A percentile compares a stretch with the other conserved stretches of the same genome.
Conservation (phyloP, 176 grass and related monocot species). For the Alloteropsis semialata region DNA sequence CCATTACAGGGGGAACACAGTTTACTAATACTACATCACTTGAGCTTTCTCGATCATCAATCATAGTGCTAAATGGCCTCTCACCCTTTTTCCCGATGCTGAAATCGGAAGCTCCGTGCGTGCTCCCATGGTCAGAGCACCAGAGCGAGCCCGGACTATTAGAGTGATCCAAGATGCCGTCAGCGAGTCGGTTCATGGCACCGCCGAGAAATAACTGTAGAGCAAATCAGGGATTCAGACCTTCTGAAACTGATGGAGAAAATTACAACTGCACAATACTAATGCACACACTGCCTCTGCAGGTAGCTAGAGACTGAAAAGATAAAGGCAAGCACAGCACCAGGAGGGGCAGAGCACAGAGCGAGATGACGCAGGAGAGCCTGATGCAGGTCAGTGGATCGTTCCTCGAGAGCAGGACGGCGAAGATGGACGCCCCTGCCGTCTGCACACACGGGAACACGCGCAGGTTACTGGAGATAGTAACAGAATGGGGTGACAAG, state of each 20-base stretch:
- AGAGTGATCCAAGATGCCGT: slow-evolving; percentile 40
- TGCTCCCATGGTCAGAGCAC: not conserved
- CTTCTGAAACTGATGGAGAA: not conserved
- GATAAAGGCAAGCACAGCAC: not conserved
- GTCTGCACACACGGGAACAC: slow-evolving; percentile 3
- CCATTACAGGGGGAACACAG: not conserved
- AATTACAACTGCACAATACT: not conserved
- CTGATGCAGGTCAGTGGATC: slow-evolving; percentile 50
- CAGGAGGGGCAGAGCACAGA: slow-evolving; percentile 39
- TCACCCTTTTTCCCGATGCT: slow-evolving; percentile 22
- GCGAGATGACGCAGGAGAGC: slow-evolving; percentile 43
- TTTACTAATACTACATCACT: not conserved
- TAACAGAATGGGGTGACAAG: not conserved
- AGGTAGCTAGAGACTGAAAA: not conserved
- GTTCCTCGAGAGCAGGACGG: slow-evolving; percentile 45
- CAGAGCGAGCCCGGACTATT: not conserved
- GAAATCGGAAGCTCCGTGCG: not conserved
- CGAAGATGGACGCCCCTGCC: slow-evolving; percentile 53
- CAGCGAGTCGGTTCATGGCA: slow-evolving; percentile 28
- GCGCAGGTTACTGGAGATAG: not conserved
- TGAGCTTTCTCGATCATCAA: not conserved
- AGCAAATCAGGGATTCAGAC: not conserved
- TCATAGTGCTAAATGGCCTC: not conserved
- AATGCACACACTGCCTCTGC: not conserved
- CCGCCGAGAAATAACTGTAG: slow-evolving; percentile 42